Base-by-base conservation (phyloP, 805 yeast genomes). In the Wickerhamomyces sydowiorum region DNA sequence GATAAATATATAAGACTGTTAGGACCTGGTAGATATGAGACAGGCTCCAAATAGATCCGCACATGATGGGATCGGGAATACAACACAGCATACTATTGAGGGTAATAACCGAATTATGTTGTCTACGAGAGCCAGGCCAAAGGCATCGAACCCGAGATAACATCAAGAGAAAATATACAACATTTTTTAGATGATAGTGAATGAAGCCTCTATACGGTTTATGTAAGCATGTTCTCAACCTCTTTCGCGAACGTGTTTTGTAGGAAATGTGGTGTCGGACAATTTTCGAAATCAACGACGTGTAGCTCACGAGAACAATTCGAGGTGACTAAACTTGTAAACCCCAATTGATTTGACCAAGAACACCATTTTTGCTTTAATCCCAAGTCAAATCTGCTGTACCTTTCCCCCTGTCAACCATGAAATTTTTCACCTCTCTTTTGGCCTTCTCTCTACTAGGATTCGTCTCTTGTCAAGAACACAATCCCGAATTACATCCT, bases 1-100 rank as follows among this genome's bases (percentile, higher is more conserved):
- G 82, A 86, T 38, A 70, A 72, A 34, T 67, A 48, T 41, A 39
- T 68, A 19, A 51, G 51, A 43, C 48, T 67, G 21, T 39, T 60
- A 2, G 52, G 53, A 1, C 72, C 71, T 8, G 72, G 72, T 3
- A 50, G 61, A 35, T 64, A 62, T 43, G 61, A 59, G 37, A 50
- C 61, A 8, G 66, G 62, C 0, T 35, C 45, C 13, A 44, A 44
- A 32, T 39, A 23, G 20, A 4, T 10, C n/a, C n/a, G n/a, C n/a
- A n/a, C n/a, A n/a, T n/a, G n/a, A n/a, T n/a, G n/a, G n/a, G n/a
- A n/a, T n/a, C n/a, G n/a, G n/a, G n/a, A n/a, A n/a, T n/a, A n/a
- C n/a, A n/a, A n/a, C n/a, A n/a, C n/a, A n/a, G n/a, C n/a, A n/a
- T n/a, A n/a, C n/a, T n/a, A n/a, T n/a, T n/a, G n/a, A n/a, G n/a